Conservation (phyloP, 345 rosid genomes). For the Hibiscus mutabilis region DNA sequence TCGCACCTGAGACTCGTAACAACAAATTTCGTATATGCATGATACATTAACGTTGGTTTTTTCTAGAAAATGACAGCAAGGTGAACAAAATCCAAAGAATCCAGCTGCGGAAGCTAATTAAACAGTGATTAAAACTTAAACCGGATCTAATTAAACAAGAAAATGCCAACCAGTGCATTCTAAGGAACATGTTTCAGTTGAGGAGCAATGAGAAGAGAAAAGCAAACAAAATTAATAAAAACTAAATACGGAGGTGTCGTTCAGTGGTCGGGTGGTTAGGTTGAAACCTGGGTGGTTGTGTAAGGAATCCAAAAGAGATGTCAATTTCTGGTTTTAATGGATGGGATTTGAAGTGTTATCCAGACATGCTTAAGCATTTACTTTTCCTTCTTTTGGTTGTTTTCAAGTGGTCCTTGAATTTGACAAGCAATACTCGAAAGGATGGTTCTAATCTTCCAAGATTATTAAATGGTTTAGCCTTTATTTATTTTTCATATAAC, state of each 20-base stretch:
- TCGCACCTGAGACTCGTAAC: too few relatives aligned
- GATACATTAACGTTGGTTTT: too few relatives aligned
- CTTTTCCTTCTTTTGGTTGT: background rate
- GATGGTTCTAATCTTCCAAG: background rate
- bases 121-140: background rate
- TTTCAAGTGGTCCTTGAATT: constrained; percentile 11
- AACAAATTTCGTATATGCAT: too few relatives aligned
- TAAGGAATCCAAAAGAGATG: constrained; percentile 2
- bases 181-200: background rate
- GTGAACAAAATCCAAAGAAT: background rate
- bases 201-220: background rate
- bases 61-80: too few relatives aligned
- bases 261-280: too few relatives aligned
- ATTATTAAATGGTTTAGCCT: background rate
- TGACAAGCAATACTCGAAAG: background rate
- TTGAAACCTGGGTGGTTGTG: constrained; percentile 1
- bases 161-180: background rate
- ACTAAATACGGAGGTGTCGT: too few relatives aligned
- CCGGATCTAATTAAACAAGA: background rate
- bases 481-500: too few relatives aligned
- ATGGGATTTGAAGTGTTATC: background rate
- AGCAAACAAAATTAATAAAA: background rate
- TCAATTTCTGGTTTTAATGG: constrained; percentile 8
- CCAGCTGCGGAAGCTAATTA: background rate
- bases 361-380: background rate